Evolutionary conservation across 176 grass and related monocot genomes (phyloP).

Genomic region (Ensete ventricosum): DNA sequence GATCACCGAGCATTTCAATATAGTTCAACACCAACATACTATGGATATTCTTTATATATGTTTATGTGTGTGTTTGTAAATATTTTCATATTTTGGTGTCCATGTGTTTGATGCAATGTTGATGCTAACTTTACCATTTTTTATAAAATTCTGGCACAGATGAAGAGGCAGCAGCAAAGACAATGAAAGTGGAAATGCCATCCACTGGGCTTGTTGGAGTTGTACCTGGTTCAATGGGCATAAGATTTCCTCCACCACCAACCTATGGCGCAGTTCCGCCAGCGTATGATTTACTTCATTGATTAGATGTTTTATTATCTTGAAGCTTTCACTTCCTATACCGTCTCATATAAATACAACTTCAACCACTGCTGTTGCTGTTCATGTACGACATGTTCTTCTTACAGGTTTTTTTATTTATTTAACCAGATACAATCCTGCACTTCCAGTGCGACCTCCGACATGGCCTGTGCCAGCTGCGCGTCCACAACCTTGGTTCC

Average conservation of each 20-base stretch:
- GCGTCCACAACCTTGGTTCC: constrained; percentile 56
- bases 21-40: neutral
- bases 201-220: constrained; percentile 30
- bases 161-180: constrained; percentile 68
- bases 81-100: neutral
- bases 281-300: constrained; percentile 40
- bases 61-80: neutral
- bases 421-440: constrained; percentile 68
- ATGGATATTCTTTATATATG: neutral
- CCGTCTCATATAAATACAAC: neutral
- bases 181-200: constrained; percentile 67
- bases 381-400: neutral
- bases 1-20: no score
- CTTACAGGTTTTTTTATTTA: constrained; percentile 12
- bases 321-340: neutral
- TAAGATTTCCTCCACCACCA: constrained; percentile 47
- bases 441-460: constrained; percentile 44
- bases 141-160: constrained; percentile 25
- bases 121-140: neutral
- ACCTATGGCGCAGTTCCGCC: constrained; percentile 56
- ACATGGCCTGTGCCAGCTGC: constrained; percentile 44
- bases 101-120: neutral
- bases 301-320: neutral
- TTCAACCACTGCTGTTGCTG: neutral
- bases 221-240: constrained; percentile 45